Percentiles rank a stretch among this genome's conserved stretches.
These are phyloP conservation scores for Lunasporangiospora selenospora DNA, from an alignment of 192 early-diverging fungal genomes.

Conservation along the genomic window DNA sequence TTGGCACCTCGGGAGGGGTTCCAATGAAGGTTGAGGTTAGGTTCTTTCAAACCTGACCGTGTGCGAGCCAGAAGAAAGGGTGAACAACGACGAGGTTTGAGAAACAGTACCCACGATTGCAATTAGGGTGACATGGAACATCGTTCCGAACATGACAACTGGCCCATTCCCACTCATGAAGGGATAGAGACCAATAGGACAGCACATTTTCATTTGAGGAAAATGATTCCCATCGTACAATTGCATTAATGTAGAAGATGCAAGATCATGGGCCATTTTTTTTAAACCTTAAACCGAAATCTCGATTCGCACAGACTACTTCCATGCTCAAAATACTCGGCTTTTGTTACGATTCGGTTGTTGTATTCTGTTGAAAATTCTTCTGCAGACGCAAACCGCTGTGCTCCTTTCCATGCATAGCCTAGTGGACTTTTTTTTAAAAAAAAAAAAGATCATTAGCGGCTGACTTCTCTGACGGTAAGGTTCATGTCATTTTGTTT, in stretches of 20 bases:
- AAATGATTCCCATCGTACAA: no score
- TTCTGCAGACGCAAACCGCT: constrained; percentile 41
- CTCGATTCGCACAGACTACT: constrained; percentile 58
- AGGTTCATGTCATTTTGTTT: background rate
- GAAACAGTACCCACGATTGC: no score
- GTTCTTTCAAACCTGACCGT: constrained; percentile 36
- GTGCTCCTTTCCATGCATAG: constrained; percentile 66
- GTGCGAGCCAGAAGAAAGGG: no score
- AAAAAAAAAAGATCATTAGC: background rate
- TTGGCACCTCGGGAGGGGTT: no score
- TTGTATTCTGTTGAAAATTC: constrained; percentile 55
- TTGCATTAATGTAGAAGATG: no score
- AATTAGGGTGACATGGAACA: no score
- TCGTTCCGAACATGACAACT: no score
- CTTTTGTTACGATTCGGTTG: constrained; percentile 59
- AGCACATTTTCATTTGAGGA: no score
- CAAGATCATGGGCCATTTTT: no score
- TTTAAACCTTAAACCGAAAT: constrained; percentile 50
- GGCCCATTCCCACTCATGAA: no score
- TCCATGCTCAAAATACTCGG: constrained; percentile 71
- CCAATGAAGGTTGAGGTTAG: background rate
- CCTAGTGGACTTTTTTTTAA: constrained; percentile 55
- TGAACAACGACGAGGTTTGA: no score
- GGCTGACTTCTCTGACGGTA: background rate
- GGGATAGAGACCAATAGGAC: no score